phyloP scores from a whole-genome alignment of 768 basidiomycete genomes.

The Collybia nuda region DNA sequence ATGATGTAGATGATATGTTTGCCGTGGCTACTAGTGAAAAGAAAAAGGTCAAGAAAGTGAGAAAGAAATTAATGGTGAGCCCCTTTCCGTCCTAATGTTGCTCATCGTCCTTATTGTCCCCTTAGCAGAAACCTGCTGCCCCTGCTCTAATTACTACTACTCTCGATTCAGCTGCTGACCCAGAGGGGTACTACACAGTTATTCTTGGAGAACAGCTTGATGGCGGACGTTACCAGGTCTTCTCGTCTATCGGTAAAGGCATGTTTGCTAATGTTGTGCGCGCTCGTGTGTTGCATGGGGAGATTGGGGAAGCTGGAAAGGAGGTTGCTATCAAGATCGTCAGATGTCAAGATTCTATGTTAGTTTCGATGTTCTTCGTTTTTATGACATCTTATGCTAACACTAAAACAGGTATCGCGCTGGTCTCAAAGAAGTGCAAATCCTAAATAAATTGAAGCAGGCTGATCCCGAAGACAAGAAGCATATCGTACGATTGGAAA shows the following conservation, averaged over 20 bases:
- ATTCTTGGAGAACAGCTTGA: slow-evolving; percentile 95
- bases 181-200: slow-evolving; percentile 94
- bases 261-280: slow-evolving; percentile 99
- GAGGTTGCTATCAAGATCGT: slow-evolving; percentile 99
- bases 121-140: slow-evolving; percentile 42
- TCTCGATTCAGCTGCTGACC: slow-evolving; percentile 87
- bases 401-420: slow-evolving; percentile 77
- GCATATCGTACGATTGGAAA: slow-evolving; percentile 88
- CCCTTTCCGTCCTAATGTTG: slow-evolving; percentile 1
- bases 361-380: slow-evolving; percentile 26
- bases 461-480: slow-evolving; percentile 97
- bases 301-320: slow-evolving; percentile 46
- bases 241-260: slow-evolving; percentile 93
- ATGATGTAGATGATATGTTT: slow-evolving; percentile 97
- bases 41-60: slow-evolving; percentile 59
- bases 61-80: slow-evolving; percentile 58
- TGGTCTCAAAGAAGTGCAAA: slow-evolving; percentile 88
- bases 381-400: background rate
- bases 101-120: background rate
- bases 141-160: slow-evolving; percentile 75
- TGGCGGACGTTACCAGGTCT: slow-evolving; percentile 90
- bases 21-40: slow-evolving; percentile 49
- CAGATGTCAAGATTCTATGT: slow-evolving; percentile 96
- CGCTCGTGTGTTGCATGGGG: slow-evolving; percentile 75
- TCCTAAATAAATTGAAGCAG: slow-evolving; percentile 81